A percentile compares a stretch with the other conserved stretches of the same genome.
Conservation (phyloP, 1,284 basidiomycete genomes). For the Fistulinella staudtii region DNA sequence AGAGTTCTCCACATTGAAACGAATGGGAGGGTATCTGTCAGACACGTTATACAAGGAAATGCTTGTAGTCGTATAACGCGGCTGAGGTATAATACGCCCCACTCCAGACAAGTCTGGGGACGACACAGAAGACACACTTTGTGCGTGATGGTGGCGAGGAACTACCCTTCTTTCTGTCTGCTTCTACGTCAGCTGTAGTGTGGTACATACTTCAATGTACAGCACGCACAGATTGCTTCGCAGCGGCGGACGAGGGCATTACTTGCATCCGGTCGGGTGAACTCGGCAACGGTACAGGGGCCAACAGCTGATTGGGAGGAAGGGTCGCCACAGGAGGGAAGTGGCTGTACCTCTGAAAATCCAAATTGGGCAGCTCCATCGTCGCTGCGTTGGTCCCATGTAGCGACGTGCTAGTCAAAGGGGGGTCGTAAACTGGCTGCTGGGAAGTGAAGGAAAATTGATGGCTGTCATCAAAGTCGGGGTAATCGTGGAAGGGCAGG, state of each 20-base stretch:
- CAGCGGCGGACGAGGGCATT: slow-evolving; percentile 9
- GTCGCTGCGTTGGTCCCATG: slow-evolving; percentile 6
- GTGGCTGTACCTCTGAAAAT: slow-evolving; percentile 17
- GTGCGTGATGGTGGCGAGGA: slow-evolving; percentile 13
- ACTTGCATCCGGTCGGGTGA: slow-evolving; percentile 23
- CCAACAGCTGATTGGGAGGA: slow-evolving; percentile 3
- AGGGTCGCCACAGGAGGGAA: slow-evolving; percentile 14
- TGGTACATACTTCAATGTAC: neutral
- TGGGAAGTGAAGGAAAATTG: neutral
- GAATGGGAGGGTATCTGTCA: slow-evolving; percentile 8
- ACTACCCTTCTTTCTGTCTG: slow-evolving; percentile 19
- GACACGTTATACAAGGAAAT: slow-evolving; percentile 5
- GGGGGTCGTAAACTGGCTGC: neutral
- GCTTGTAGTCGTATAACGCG: slow-evolving; percentile 18
- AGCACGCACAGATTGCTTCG: slow-evolving; percentile 19
- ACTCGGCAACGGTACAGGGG: slow-evolving; percentile 9
- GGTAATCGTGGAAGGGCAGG: neutral
- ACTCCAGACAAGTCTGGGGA: slow-evolving; percentile 13
- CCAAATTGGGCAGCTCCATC: neutral
- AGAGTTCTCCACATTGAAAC: slow-evolving; percentile 20
- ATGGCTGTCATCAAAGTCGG: neutral
- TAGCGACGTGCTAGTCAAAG: neutral
- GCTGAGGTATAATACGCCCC: slow-evolving; percentile 22
- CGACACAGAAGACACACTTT: slow-evolving; percentile 9
- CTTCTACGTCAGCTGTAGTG: slow-evolving; percentile 18